Base-by-base conservation (phyloP, 352 stramenopile genomes). In the Pythium brachiatum region DNA sequence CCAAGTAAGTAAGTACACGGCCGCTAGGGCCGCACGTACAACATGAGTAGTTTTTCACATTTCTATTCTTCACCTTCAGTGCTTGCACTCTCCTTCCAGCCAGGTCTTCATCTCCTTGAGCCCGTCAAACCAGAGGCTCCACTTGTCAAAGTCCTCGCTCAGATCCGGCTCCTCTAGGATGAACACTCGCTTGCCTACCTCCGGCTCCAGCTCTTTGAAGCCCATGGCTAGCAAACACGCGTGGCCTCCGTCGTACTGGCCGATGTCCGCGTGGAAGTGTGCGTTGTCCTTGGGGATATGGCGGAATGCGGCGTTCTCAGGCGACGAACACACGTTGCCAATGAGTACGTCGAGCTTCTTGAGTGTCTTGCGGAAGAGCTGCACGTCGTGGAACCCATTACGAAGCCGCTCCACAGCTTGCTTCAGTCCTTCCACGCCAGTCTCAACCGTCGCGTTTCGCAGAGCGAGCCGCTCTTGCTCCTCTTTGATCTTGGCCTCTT, bases 121-220 rank as follows among this genome's bases (percentile, higher is more conserved):
- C 18, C 66, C 69, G 36, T 93, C 82, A 62, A 93, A 95, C 86
- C 86, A 95, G 32, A 70, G 62, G 60, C 81, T 95, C 86, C 86
- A 95, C 13, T 69, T 72, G 60, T 95, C 81, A 21, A 95, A 63
- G 66, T 95, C 86, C 54, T 76, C 69, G 7, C 73, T 77, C 55
- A 95, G 61, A 53, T 95, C 78, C 0, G 86, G 83, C 57, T 95
- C 83, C 78, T 94, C 83, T 12, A 94, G 52, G 20, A 87, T 64
- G 58, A 89, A 92, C 29, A 92, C 73, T 26, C 67, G 41, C 39
- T 70, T 76, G 18, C 68, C 62, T 25, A 78, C 54, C 63, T 85
- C 78, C 26, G 74, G 70, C 43, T 88, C 57, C 7, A 89, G 51
- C 50, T 88, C 82, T 34, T 73, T 71, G 43, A 95, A 95, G 6